Conservation (phyloP, 352 stramenopile genomes). For the Thalassiosira ordinaria region DNA sequence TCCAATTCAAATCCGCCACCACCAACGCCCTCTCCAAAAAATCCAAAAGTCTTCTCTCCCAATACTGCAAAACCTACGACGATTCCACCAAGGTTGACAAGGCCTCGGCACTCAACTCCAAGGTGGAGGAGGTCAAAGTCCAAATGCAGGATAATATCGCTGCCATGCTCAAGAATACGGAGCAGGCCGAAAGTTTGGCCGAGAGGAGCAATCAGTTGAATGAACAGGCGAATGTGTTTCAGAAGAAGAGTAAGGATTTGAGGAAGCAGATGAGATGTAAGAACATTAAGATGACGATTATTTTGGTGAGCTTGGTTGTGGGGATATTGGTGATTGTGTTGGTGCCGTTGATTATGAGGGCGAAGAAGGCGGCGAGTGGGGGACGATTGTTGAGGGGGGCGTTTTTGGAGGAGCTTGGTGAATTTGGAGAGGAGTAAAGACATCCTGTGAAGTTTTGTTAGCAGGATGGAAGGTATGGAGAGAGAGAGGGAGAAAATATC, state of each 20-base stretch:
- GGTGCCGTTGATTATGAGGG: slow-evolving; percentile 71
- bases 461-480: no score
- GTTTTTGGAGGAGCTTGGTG: slow-evolving; percentile 10
- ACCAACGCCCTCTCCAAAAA: slow-evolving; percentile 78
- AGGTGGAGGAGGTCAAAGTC: slow-evolving; percentile 82
- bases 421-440: slow-evolving; percentile 3
- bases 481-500: no score
- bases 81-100: slow-evolving; percentile 82
- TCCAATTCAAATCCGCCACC: slow-evolving; percentile 65
- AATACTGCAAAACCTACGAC: slow-evolving; percentile 74
- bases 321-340: slow-evolving; percentile 78
- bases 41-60: slow-evolving; percentile 67
- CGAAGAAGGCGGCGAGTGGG: slow-evolving; percentile 56
- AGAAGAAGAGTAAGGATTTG: slow-evolving; percentile 80
- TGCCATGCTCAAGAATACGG: slow-evolving; percentile 84
- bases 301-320: slow-evolving; percentile 74
- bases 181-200: slow-evolving; percentile 76
- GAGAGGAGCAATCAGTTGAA: slow-evolving; percentile 81
- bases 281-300: slow-evolving; percentile 85
- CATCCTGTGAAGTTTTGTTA: no score
- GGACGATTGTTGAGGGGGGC: slow-evolving; percentile 25
- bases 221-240: slow-evolving; percentile 84
- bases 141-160: slow-evolving; percentile 85
- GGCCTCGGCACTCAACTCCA: slow-evolving; percentile 64
- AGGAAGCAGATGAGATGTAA: slow-evolving; percentile 86